Evolutionary conservation across 371 early-diverging fungal genomes (phyloP), one percentile per base, ranked within the genome.

Genomic region (Actinomortierella ambigua): DNA sequence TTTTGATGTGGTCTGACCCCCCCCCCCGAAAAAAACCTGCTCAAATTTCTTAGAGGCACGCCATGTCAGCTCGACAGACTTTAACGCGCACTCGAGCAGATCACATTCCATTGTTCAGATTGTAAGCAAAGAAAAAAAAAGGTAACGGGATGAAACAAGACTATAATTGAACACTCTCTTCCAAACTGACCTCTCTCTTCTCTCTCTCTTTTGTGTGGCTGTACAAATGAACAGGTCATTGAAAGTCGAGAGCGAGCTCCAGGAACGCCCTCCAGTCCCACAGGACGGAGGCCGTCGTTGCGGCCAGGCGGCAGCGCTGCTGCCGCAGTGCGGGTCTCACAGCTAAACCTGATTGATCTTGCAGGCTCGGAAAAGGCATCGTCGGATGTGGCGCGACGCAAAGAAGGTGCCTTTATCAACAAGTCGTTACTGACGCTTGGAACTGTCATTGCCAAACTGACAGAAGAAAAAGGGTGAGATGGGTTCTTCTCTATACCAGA

Each of bases 391-490:
- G 90, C 90, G 8, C 69, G 97, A 27, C 83, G 96, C 24, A 93
- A 94, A 77, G 99, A 98, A 79, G 95, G 96, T 11, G 90, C 93
- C 11, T 92, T 81, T 68, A 98, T 98, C 71, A 98, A 98, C 81
- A 96, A 92, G 75, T 92, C 82, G 63, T 79, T 98, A 34, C 69
- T 93, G 44, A 89, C 95, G 0, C 79, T 97, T 3, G 96, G 95
- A 27, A 93, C 90, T 26, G 99, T 99, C 39, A 95, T 99, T 57
- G 84, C 92, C 5, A 88, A 89, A 63, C 60, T 95, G 26, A 90
- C 90, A 4, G 85, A 89, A 40, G 87, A 85, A 4, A 71, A 61
- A 47, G 70, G 76, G 84, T 82, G 79, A 63, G 63, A 34, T 20
- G 5, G 49, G 18, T 1, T n/a, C 8, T 61, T 34, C 46, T 1